Conservation (phyloP, 176 grass and related monocot genomes). For the Triticum timopheevii region DNA sequence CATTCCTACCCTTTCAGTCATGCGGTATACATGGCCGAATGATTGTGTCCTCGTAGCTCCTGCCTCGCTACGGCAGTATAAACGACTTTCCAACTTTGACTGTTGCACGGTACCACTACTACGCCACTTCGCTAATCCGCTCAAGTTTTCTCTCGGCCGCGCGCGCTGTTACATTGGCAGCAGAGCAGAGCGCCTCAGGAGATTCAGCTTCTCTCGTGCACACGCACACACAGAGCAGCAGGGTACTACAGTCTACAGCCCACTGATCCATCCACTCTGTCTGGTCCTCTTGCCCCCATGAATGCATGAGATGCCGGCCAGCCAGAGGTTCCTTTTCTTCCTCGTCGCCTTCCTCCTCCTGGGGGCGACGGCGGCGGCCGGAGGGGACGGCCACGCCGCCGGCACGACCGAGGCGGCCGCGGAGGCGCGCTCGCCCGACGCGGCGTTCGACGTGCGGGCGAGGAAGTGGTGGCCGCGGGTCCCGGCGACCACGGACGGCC, state of each 20-base stretch:
- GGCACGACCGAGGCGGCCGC: background rate
- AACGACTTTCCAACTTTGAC: conserved; percentile 27
- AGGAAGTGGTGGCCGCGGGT: conserved; percentile 48
- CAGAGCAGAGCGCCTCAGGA: background rate
- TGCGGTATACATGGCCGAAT: conserved; percentile 15
- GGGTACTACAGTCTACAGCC: background rate
- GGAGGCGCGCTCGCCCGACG: background rate
- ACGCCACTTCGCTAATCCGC: background rate
- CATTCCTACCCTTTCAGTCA: background rate
- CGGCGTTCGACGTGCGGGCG: conserved; percentile 31
- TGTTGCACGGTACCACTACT: background rate
- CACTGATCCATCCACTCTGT: background rate
- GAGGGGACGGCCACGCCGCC: background rate
- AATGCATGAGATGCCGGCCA: conserved; percentile 38
- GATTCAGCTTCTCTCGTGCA: conserved; percentile 26
- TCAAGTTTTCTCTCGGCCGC: background rate
- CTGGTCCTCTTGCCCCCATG: conserved; percentile 1
- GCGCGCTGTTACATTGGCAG: conserved; percentile 19
- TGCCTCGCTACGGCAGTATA: conserved; percentile 4
- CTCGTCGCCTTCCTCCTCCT: conserved; percentile 32
- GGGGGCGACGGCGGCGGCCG: conserved; percentile 31
- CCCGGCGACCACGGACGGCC: conserved; percentile 38
- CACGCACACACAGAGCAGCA: no score
- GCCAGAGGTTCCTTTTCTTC: conserved; percentile 43
- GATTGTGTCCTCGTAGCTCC: conserved; percentile 36